Conservation (phyloP, 352 stramenopile genomes). For the Elongisporangium prolatum region DNA sequence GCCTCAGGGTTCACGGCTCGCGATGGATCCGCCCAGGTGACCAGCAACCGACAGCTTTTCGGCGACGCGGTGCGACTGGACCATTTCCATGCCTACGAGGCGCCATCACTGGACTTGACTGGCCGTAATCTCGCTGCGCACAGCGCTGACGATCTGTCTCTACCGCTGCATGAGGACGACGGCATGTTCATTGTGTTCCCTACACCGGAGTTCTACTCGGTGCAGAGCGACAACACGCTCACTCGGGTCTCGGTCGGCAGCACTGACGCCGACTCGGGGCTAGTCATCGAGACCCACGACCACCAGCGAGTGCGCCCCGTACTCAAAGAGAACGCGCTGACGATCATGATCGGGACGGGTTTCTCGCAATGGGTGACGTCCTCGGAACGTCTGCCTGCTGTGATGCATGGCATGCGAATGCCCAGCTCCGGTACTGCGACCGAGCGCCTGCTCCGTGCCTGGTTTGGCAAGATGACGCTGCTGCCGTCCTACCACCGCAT, state of each 20-base stretch:
- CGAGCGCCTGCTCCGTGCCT: constrained; percentile 37
- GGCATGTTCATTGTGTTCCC: constrained; percentile 57
- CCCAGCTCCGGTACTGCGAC: constrained; percentile 11
- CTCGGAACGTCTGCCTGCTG: constrained; percentile 35
- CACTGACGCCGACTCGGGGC: constrained; percentile 32
- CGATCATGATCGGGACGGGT: constrained; percentile 56
- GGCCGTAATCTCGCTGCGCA: constrained; percentile 3
- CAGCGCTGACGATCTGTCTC: constrained; percentile 27
- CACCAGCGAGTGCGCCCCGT: constrained; percentile 38
- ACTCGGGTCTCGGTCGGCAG: constrained; percentile 15
- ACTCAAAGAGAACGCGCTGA: constrained; percentile 45
- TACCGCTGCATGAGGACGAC: constrained; percentile 54
- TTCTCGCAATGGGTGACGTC: constrained; percentile 48
- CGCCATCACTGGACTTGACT: constrained; percentile 11
- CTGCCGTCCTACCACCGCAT: constrained; percentile 50
- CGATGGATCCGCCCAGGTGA: constrained; percentile 27
- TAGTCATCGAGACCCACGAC: constrained; percentile 46
- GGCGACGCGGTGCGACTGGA: constrained; percentile 50
- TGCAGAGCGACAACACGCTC: constrained; percentile 24
- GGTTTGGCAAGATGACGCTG: constrained; percentile 65
- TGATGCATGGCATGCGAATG: constrained; percentile 62
- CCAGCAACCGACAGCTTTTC: constrained; percentile 47
- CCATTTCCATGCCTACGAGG: constrained; percentile 60
- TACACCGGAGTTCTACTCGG: constrained; percentile 49
- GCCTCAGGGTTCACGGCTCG: constrained; percentile 32